These are phyloP conservation scores for Metschnikowia arizonensis DNA, from an alignment of 805 yeast genomes.

Conservation along the genomic window DNA sequence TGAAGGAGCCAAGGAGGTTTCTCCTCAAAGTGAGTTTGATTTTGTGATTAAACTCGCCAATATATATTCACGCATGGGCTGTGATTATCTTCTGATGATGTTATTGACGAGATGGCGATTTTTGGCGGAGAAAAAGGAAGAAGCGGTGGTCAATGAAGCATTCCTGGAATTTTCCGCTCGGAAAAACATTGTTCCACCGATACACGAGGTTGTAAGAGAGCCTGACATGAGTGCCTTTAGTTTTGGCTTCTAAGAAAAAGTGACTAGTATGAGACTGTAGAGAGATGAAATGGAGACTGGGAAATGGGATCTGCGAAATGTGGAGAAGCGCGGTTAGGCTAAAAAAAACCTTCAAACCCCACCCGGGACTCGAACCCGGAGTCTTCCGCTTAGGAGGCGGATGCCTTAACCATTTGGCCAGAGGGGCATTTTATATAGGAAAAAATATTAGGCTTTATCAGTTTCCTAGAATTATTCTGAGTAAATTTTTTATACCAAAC, in stretches of 20 bases:
- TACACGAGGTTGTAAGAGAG: conserved; percentile 53
- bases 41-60: conserved; percentile 60
- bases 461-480: too few species aligned
- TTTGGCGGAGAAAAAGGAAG: conserved; percentile 11
- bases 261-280: too few species aligned
- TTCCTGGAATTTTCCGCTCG: conserved; percentile 17
- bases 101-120: conserved; percentile 70
- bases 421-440: conserved; percentile 39
- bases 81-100: conserved; percentile 69
- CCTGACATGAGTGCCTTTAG: conserved; percentile 75
- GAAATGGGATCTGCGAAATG: too few species aligned
- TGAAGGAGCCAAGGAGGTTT: conserved; percentile 45
- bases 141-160: conserved; percentile 5
- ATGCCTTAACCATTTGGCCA: conserved; percentile 54
- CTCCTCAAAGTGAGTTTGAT: conserved; percentile 48
- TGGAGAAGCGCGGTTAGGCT: too few species aligned
- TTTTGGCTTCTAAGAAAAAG: conserved; percentile 39
- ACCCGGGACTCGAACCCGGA: conserved; percentile 40
- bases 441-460: too few species aligned
- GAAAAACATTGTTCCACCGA: conserved; percentile 4
- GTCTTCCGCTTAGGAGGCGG: conserved; percentile 42
- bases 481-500: too few species aligned
- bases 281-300: too few species aligned
- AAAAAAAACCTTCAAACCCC: conserved; percentile 24
- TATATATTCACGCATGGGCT: conserved; percentile 84